Evolutionary conservation across 2,329 filamentous ascomycete genomes (phyloP), one percentile per base, ranked within the genome.

Genomic region (Arthrobotrys musiformis): DNA sequence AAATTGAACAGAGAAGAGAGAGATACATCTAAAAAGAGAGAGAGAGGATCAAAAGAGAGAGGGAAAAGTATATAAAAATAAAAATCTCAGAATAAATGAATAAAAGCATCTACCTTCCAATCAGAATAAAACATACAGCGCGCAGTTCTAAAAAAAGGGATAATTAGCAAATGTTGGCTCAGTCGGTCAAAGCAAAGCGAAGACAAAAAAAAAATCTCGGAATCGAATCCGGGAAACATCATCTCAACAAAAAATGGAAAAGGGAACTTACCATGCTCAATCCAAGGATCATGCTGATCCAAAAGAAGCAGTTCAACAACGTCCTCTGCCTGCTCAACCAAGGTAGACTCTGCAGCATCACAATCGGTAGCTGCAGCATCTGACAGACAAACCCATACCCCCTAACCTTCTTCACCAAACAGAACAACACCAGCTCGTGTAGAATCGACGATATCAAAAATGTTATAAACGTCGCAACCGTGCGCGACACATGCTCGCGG

Each of bases 371-470:
- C 86, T 99, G 95, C 78, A 96, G 85, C 95, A 99, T 98, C 90
- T 97, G 95, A 78, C 93, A 92, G 19, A 96, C 82, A 82, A 97
- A 97, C 8, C 94, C 95, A 82, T 98, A 99, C 11, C 95, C 95
- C 40, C 95, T 87, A 52, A 98, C 86, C 85, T 99, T 98, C 86
- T 97, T 94, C 26, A 94, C 97, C 83, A 99, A 98, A 83, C 94
- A 98, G 6, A 92, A 93, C 92, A 99, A 97, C 81, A 99, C 92
- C 70, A 99, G 88, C 84, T 99, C 95, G 82, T 98, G 95, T 15
- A 93, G 93, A 22, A 97, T 82, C 37, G 95, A 93, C 74, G 91
- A 94, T 81, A 98, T 91, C 70, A 98, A 85, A 82, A 99, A 98
- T 0, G 95, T 98, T 80, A 97, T 92, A 78, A 93, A 85, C 26